Evolutionary conservation across 208 protist species (phyloP).

Genomic region (Wallacemonas sp.): DNA sequence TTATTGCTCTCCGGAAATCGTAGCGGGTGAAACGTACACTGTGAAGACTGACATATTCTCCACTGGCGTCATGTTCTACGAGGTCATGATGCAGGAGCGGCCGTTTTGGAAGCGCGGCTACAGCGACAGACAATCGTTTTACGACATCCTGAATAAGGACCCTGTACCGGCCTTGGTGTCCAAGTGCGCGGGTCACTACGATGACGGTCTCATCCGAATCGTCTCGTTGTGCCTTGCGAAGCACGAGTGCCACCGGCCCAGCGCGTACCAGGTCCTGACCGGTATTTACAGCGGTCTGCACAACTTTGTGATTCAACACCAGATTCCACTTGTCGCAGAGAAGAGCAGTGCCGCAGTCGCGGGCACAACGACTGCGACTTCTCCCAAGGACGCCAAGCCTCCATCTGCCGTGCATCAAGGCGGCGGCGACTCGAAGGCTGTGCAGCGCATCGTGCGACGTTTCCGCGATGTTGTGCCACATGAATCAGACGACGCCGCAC

Average conservation of each 20-base stretch:
- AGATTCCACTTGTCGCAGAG: conserved; percentile 50
- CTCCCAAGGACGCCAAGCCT: too few species aligned
- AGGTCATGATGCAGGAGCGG: conserved; percentile 65
- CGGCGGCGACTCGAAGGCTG: too few species aligned
- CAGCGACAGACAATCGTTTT: conserved; percentile 56
- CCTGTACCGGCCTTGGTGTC: conserved; percentile 51
- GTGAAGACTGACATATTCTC: conserved; percentile 94
- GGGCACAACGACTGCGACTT: too few species aligned
- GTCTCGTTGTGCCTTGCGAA: conserved; percentile 62
- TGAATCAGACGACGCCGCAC: conserved; percentile 8
- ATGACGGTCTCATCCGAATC: conserved; percentile 33
- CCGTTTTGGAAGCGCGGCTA: conserved; percentile 66
- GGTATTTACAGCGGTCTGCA: conserved; percentile 37
- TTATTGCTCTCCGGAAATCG: conserved; percentile 94
- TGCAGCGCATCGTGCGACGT: conserved; percentile 12
- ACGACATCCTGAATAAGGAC: conserved; percentile 51
- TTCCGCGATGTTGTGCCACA: conserved; percentile 13
- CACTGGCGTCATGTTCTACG: conserved; percentile 87
- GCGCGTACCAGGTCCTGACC: conserved; percentile 59
- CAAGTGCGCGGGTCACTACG: conserved; percentile 27
- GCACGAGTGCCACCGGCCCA: conserved; percentile 46
- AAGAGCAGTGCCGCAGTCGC: too few species aligned
- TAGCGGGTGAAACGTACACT: conserved; percentile 84
- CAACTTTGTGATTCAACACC: conserved; percentile 26
- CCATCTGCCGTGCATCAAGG: too few species aligned